Conservation (phyloP, 495 filamentous ascomycete species). For the Cudoniella acicularis region DNA sequence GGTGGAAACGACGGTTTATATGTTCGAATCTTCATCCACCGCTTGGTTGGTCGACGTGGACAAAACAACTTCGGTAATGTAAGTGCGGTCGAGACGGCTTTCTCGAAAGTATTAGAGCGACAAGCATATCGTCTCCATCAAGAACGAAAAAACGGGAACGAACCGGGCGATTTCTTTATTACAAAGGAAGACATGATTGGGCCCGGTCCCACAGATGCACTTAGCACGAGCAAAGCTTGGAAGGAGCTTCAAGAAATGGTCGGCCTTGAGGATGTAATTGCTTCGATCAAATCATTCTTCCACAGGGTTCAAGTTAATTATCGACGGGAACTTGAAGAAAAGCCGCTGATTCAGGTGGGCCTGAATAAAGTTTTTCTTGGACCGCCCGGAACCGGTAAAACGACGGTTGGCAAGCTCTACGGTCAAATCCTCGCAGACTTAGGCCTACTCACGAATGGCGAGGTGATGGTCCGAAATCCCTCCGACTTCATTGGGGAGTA, state of each 20-base stretch:
- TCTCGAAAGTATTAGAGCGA: constrained; percentile 45
- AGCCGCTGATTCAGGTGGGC: constrained; percentile 50
- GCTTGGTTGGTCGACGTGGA: constrained; percentile 52
- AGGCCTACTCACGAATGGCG: constrained; percentile 56
- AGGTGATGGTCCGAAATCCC: constrained; percentile 68
- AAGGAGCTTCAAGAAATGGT: constrained; percentile 51
- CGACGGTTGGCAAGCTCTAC: constrained; percentile 71
- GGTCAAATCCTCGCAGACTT: constrained; percentile 60
- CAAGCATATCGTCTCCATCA: constrained; percentile 49
- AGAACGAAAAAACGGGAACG: constrained; percentile 26
- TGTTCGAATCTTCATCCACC: constrained; percentile 51
- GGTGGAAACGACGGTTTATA: constrained; percentile 53
- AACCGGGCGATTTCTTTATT: constrained; percentile 35
- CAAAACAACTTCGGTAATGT: constrained; percentile 61
- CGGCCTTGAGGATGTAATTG: constrained; percentile 61
- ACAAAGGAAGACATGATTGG: constrained; percentile 57
- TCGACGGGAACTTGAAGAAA: constrained; percentile 55
- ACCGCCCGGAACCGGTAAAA: constrained; percentile 72
- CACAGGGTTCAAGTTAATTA: constrained; percentile 61
- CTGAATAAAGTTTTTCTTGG: constrained; percentile 72
- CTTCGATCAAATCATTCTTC: constrained; percentile 52
- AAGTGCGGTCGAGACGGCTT: constrained; percentile 51
- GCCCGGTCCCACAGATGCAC: constrained; percentile 48
- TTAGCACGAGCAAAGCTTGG: constrained; percentile 49
- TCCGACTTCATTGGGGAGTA: constrained; percentile 63